Evolutionary conservation across 208 protist genomes (phyloP), one percentile per base, ranked within the genome.

Genomic region (Acanthamoeba sp.): DNA sequence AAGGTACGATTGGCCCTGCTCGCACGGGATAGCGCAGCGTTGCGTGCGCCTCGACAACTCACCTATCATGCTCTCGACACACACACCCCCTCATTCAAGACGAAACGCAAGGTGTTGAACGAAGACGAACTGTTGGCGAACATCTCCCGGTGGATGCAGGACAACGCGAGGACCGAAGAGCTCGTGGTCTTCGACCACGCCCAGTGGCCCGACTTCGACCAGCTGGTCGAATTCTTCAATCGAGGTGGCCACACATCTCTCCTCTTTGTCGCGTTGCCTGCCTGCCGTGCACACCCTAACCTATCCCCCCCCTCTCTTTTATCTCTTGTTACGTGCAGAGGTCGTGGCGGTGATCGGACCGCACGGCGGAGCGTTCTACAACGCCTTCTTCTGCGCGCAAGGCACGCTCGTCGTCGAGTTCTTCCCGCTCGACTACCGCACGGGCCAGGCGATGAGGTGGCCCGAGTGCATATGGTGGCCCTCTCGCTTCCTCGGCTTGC

Each of bases 281-380:
- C n/a, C n/a, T n/a, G n/a, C n/a, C n/a, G n/a, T n/a, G n/a, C n/a
- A n/a, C n/a, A n/a, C n/a, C n/a, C n/a, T n/a, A n/a, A n/a, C n/a
- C n/a, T n/a, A n/a, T n/a, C n/a, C n/a, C n/a, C n/a, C n/a, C n/a
- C n/a, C n/a, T n/a, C n/a, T n/a, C n/a, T n/a, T n/a, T n/a, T n/a
- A n/a, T n/a, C n/a, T n/a, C n/a, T n/a, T n/a, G n/a, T n/a, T n/a
- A n/a, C 27, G 38, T 24, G 69, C 76, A 85, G 76, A 85, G 42
- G 84, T 71, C 6, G 59, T 91, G 55, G 84, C 84, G 4, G 55
- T 71, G n/a, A 22, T 91, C 6, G 84, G 84, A 22, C 84, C 84
- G 32, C 84, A 91, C 55, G 84, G 84, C 7, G 84, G 84, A 0
- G 84, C 84, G 14, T 91, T 91, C 59, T 91, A 91, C 84, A 91